A percentile compares a stretch with the other conserved stretches of the same genome.
Conservation (phyloP, 2,329 filamentous ascomycete species). For the Thelonectria rubi region DNA sequence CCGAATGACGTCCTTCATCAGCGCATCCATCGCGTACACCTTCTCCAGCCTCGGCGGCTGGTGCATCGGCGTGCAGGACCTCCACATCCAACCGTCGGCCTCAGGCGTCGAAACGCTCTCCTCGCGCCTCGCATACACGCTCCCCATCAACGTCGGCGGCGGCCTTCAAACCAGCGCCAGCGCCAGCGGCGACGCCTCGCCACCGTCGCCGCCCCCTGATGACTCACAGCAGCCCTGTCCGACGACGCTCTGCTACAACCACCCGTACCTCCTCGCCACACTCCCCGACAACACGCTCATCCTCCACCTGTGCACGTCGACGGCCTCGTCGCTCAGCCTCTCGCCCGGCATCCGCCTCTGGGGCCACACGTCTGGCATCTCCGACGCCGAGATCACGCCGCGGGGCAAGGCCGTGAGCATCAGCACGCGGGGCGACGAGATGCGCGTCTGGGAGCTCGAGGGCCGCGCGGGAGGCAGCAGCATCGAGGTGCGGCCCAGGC, state of each 20-base stretch:
- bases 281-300: constrained; percentile 89
- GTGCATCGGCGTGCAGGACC: constrained; percentile 91
- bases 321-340: constrained; percentile 70
- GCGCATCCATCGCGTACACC: constrained; percentile 89
- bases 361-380: constrained; percentile 92
- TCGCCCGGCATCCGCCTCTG: constrained; percentile 80
- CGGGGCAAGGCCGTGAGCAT: constrained; percentile 92
- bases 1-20: constrained; percentile 67
- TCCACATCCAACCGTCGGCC: constrained; percentile 64
- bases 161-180: constrained; percentile 21
- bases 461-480: constrained; percentile 67
- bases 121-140: constrained; percentile 50
- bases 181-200: constrained; percentile 18
- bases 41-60: constrained; percentile 82
- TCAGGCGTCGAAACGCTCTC: constrained; percentile 46
- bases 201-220: constrained; percentile 13
- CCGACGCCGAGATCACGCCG: constrained; percentile 83
- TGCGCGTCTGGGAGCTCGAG: constrained; percentile 90
- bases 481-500: constrained; percentile 60
- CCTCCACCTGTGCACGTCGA: constrained; percentile 82
- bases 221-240: constrained; percentile 54
- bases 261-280: constrained; percentile 86
- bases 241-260: constrained; percentile 73
- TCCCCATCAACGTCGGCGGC: constrained; percentile 44
- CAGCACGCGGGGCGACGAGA: constrained; percentile 78